Evolutionary conservation across 768 basidiomycete genomes (phyloP), one percentile per base, ranked within the genome.

Genomic region (Kwoniella mangroviensis): DNA sequence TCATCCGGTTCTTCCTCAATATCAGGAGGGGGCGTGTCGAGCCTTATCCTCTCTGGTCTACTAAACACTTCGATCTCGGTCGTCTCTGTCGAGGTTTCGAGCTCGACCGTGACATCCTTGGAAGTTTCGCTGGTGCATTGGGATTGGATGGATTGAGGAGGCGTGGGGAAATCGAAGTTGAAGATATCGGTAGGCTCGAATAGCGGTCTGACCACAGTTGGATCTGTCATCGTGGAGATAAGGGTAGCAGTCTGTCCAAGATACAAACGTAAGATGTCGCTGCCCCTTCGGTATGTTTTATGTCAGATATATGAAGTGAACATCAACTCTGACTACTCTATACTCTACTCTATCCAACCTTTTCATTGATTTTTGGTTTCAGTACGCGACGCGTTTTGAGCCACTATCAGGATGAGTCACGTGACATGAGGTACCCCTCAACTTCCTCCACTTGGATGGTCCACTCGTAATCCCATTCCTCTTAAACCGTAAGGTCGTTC

Each of bases 181-280:
- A 75, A 65, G 12, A 77, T 58, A 43, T 70, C 74, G 21, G 72
- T 73, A 7, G 74, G 68, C 58, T 73, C 67, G 65, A 77, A 75
- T 6, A 68, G 28, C 34, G 69, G 68, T 67, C 54, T 63, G 15
- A 21, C 10, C n/a, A 40, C 15, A 4, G 45, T 45, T 28, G 63
- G n/a, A 34, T 59, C 69, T 26, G 63, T 22, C 69, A 70, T 70
- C 12, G 11, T 42, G 43, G 26, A 43, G 42, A 45, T 54, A 26
- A 12, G 34, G 34, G 34, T 7, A 34, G 34, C 34, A 7, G 3
- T 4, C 34, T 34, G 4, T 34, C 34, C 34, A 34, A 34, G 34
- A 34, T 34, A 34, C 34, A 4, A 34, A 34, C 9, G 34, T 34
- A 34, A 1, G 34, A 34, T 7, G 34, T 34, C 6, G 34, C 34